Base-by-base conservation (phyloP, 441 rosid genomes). In the Cnidoscolus chayamansa region DNA sequence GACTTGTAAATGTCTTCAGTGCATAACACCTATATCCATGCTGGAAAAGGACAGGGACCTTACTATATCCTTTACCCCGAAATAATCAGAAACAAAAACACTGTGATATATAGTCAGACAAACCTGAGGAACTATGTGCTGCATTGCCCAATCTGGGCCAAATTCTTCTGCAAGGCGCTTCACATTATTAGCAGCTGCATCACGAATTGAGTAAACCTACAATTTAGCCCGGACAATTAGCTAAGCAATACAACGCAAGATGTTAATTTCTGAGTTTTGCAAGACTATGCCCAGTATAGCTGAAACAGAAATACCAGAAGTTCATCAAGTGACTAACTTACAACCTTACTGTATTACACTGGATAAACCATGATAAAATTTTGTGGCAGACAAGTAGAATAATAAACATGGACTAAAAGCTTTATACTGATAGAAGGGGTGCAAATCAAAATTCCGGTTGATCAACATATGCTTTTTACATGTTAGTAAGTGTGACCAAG, bases 101-200 rank as follows among this genome's bases (percentile, higher is more conserved):
- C 6, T 40, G 0, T 5, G 7, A 6, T 17, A 43, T 17, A 69
- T 43, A 56, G 6, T 1, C 4, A 37, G 32, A 74, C 79, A 62
- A 72, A 90, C 97, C 95, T 95, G 98, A 12, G 99, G 98, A 81
- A 93, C 88, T 79, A 95, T 84, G 79, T 95, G 99, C 83, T 88
- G 96, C 99, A 93, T 95, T 62, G 98, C 98, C 99, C 99, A 95
- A 16, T 95, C 97, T 31, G 99, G 92, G 61, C 99, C 99, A 66
- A 95, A 95, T 84, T 95, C 99, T 84, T 95, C 98, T 5, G 95
- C 98, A 16, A 95, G 97, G 50, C 97, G 95, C 85, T 95, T 95
- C 71, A 95, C 84, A 72, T 95, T 95, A 81, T 89, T 93, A 50
- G 99, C 96, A 43, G 98, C 99, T 19, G 99, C 99, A 81, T 95